These are phyloP conservation scores for Colletotrichum destructivum DNA, from an alignment of 2,329 filamentous ascomycete species.

Conservation along the genomic window DNA sequence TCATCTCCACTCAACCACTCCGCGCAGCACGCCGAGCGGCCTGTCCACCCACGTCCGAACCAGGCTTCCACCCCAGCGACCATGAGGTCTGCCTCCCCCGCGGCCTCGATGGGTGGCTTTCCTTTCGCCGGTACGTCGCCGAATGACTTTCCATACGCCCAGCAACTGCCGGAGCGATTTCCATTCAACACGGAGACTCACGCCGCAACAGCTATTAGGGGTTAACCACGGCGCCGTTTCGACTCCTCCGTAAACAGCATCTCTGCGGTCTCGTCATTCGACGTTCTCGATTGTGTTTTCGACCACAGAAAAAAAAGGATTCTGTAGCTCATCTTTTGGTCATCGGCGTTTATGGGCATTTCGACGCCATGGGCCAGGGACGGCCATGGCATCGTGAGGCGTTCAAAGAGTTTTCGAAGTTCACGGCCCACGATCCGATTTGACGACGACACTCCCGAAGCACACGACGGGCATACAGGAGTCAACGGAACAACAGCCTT, in stretches of 20 bases:
- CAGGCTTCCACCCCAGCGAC: constrained; percentile 52
- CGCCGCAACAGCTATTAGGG: constrained; percentile 64
- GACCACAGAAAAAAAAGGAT: neutral
- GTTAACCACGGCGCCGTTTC: constrained; percentile 46
- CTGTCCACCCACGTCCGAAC: constrained; percentile 50
- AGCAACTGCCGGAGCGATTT: constrained; percentile 63
- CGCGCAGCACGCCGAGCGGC: constrained; percentile 44
- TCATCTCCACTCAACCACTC: constrained; percentile 52
- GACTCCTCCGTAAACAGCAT: neutral
- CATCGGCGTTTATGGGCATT: constrained; percentile 38
- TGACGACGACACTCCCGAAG: constrained; percentile 25
- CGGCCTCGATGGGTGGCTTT: constrained; percentile 61
- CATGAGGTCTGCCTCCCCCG: constrained; percentile 60
- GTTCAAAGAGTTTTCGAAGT: constrained; percentile 34
- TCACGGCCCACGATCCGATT: constrained; percentile 24
- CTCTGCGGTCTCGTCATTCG: constrained; percentile 26
- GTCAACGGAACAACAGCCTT: constrained; percentile 32
- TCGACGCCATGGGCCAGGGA: constrained; percentile 30
- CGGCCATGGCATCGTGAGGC: constrained; percentile 33
- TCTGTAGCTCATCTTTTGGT: constrained; percentile 18
- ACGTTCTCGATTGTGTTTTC: constrained; percentile 41
- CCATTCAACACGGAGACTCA: constrained; percentile 64
- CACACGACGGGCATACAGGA: constrained; percentile 35
- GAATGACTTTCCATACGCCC: constrained; percentile 57
- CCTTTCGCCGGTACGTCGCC: constrained; percentile 64